Evolutionary conservation across 495 filamentous ascomycete genomes (phyloP).

Genomic region (Aspergillus egyptiacus): DNA sequence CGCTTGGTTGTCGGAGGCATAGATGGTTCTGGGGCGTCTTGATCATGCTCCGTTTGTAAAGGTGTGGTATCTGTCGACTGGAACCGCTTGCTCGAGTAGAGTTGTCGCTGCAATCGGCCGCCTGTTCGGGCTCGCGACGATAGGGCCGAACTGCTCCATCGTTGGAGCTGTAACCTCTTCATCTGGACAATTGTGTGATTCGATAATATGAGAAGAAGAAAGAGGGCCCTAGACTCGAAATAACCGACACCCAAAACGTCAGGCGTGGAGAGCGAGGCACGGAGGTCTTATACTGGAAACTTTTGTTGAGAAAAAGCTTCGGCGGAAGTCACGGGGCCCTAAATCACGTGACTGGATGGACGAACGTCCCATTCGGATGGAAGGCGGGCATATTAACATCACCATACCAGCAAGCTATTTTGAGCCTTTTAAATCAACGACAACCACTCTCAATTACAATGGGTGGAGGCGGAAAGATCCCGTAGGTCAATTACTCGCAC

Average conservation of each 20-base stretch:
- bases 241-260: conserved; percentile 3
- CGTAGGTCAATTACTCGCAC: conserved; percentile 50
- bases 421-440: conserved; percentile 13
- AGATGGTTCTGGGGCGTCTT: conserved; percentile 17
- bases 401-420: conserved; percentile 20
- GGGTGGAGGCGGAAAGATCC: conserved; percentile 73
- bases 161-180: conserved; percentile 64
- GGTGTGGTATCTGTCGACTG: conserved; percentile 37
- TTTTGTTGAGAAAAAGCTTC: conserved; percentile 40
- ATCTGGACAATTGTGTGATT: conserved; percentile 39
- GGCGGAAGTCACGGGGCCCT: conserved; percentile 40
- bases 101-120: conserved; percentile 42
- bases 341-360: conserved; percentile 28
- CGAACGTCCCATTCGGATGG: conserved; percentile 35
- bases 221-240: conserved; percentile 11
- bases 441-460: conserved; percentile 35
- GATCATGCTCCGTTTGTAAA: conserved; percentile 23
- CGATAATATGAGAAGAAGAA: background rate
- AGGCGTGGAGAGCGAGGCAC: conserved; percentile 12
- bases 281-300: conserved; percentile 14
- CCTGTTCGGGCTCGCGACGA: conserved; percentile 47
- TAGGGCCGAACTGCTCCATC: conserved; percentile 68
- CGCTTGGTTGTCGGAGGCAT: conserved; percentile 19
- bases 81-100: conserved; percentile 30
- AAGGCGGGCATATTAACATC: conserved; percentile 17